Base-by-base conservation (phyloP, 768 basidiomycete species). In the Lactifluus rugatus region DNA sequence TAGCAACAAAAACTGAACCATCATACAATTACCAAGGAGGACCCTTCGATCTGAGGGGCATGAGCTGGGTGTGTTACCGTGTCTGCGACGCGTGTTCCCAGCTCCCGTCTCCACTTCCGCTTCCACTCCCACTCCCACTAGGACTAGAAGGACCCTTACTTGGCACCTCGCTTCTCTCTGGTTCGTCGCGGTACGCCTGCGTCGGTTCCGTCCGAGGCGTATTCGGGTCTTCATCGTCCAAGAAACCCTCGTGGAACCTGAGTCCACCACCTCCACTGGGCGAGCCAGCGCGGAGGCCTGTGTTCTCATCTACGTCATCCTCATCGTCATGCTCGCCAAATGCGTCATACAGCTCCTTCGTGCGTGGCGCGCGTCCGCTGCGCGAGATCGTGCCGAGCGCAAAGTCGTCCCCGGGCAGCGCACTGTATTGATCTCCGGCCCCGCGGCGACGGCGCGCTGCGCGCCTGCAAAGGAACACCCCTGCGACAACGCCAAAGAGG, bases 331-430 rank as follows among this genome's bases (percentile, higher is more conserved):
- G 78, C 67, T 93, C 92, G 36, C 92, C 93, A 72, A 98, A 98
- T 17, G 95, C 94, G 71, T 98, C 93, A 66, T 97, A 98, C 61
- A 99, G 68, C 71, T 97, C 95, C 73, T 87, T 87, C 50, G 93
- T 88, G 62, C 34, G 68, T 64, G 13, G 71, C 62, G 28, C 74
- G 7, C 52, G 21, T 9, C 32, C 70, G 4, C 73, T 67, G 23
- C 76, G 70, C 19, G 79, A 75, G 31, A 96, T 70, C 4, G 85
- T 69, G 50, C 78, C 81, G 91, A 98, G 92, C 8, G 84, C 82
- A 54, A 94, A 70, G 50, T 87, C 86, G 52, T 88, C 87, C 32
- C 78, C 81, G 3, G 78, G 77, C 28, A 93, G 70, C 16, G 78
- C 76, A 14, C 77, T 75, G 68, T 93, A 93, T 75, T 75, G 2